Evolutionary conservation across 371 early-diverging fungal genomes (phyloP).

Genomic region (Mortierella polycephala): DNA sequence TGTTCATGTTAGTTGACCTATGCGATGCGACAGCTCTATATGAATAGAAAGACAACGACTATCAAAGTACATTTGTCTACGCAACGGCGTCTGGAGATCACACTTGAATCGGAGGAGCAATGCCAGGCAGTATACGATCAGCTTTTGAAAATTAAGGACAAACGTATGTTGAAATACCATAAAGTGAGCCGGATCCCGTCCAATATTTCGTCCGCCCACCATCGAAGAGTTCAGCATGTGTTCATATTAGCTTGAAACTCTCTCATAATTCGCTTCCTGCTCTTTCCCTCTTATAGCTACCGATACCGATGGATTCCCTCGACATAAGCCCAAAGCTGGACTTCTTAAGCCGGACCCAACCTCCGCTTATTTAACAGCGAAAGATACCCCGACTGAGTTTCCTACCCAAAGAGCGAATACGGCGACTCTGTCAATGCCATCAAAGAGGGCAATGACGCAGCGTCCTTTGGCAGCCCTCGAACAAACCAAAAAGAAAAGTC

Average conservation of each 20-base stretch:
- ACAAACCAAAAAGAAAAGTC: constrained; percentile 25
- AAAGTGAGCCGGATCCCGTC: too few species aligned
- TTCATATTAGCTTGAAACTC: too few species aligned
- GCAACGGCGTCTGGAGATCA: constrained; percentile 34
- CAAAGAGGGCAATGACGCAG: constrained; percentile 8
- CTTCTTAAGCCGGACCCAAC: constrained; percentile 27
- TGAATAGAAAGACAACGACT: constrained; percentile 7
- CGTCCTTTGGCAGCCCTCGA: constrained; percentile 6
- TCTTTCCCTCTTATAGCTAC: constrained; percentile 9
- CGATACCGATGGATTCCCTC: constrained; percentile 23
- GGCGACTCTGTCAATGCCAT: constrained; percentile 3
- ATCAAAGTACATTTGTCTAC: constrained; percentile 25
- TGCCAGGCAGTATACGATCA: constrained; percentile 20
- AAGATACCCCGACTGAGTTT: constrained; percentile 20
- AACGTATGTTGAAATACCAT: constrained; percentile 14
- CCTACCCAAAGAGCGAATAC: background rate
- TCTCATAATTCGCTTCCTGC: too few species aligned
- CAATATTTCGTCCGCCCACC: too few species aligned
- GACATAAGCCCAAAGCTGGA: constrained; percentile 28
- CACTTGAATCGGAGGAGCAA: constrained; percentile 8
- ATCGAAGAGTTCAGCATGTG: too few species aligned
- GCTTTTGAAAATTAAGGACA: constrained; percentile 15
- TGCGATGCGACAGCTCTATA: constrained; percentile 30
- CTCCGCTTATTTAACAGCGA: constrained; percentile 33
- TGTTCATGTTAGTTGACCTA: constrained; percentile 28